Conservation (phyloP, 176 grass and related monocot species). For the Hyparrhenia diplandra region DNA sequence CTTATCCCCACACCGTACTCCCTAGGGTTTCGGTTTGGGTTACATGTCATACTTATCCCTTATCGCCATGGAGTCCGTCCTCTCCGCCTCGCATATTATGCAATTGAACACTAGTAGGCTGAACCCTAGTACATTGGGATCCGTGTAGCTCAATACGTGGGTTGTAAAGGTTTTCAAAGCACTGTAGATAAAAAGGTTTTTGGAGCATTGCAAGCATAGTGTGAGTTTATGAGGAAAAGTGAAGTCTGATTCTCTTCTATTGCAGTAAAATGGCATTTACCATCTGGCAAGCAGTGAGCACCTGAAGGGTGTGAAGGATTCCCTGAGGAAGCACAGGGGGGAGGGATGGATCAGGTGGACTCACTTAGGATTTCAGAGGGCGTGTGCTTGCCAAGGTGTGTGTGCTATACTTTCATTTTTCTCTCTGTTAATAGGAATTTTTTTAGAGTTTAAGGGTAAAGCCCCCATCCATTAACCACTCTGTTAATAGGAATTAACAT, state of each 20-base stretch:
- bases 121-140: background rate
- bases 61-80: too few relatives aligned
- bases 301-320: slow-evolving; percentile 58
- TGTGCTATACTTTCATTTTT: background rate
- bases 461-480: too few relatives aligned
- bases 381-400: slow-evolving; percentile 70
- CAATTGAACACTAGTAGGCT: background rate
- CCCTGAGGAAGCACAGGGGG: slow-evolving; percentile 74
- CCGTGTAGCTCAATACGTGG: background rate
- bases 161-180: background rate
- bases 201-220: background rate
- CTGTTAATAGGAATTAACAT: background rate
- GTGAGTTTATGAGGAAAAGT: background rate
- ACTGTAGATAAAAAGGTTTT: background rate
- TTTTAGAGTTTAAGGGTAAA: too few relatives aligned
- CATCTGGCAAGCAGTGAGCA: slow-evolving; percentile 69
- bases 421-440: too few relatives aligned
- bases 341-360: slow-evolving; percentile 52
- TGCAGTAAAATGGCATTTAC: slow-evolving; percentile 69
- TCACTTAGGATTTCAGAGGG: slow-evolving; percentile 68
- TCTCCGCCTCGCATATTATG: background rate
- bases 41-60: too few relatives aligned
- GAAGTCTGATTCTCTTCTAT: background rate
- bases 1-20: background rate
- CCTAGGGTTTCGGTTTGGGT: slow-evolving; percentile 20